Conservation (phyloP, 2,329 filamentous ascomycete species). For the Penicillium sp. region DNA sequence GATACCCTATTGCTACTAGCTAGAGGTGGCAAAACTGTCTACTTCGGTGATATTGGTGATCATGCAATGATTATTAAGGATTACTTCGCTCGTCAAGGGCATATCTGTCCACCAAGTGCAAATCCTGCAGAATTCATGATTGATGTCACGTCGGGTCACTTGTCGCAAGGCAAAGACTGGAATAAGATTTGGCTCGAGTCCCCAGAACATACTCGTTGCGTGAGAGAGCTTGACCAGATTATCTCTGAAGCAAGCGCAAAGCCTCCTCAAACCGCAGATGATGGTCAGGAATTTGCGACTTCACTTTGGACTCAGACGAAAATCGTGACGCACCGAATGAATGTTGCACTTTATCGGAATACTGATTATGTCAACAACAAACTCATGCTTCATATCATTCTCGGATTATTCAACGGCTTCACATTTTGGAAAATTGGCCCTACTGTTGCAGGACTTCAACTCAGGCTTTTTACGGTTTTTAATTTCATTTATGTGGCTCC, state of each 20-base stretch:
- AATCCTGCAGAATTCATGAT: constrained; percentile 63
- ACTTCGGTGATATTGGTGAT: constrained; percentile 66
- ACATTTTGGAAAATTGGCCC: constrained; percentile 66
- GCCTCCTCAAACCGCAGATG: constrained; percentile 43
- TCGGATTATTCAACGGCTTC: constrained; percentile 50
- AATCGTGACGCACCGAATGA: constrained; percentile 65
- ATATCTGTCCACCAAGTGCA: constrained; percentile 59
- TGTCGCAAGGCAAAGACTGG: constrained; percentile 53
- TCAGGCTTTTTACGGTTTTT: constrained; percentile 58
- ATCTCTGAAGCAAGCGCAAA: constrained; percentile 48
- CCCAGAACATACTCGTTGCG: constrained; percentile 55
- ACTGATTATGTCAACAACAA: constrained; percentile 66
- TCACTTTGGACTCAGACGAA: constrained; percentile 61
- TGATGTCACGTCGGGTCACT: constrained; percentile 46
- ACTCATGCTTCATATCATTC: constrained; percentile 56
- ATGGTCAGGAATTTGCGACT: constrained; percentile 62
- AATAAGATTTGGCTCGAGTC: constrained; percentile 68
- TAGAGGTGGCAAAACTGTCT: constrained; percentile 65
- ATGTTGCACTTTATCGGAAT: constrained; percentile 64
- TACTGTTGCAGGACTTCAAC: too few relatives aligned
- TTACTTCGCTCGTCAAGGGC: constrained; percentile 65
- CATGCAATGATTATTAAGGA: constrained; percentile 61
- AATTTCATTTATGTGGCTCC: constrained; percentile 47
- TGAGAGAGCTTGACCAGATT: constrained; percentile 63
- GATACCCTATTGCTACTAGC: constrained; percentile 67